A percentile compares a stretch with the other conserved stretches of the same genome.
phyloP scores from a whole-genome alignment of 441 rosid genomes.

The Pelargonium myrrhifolium region DNA sequence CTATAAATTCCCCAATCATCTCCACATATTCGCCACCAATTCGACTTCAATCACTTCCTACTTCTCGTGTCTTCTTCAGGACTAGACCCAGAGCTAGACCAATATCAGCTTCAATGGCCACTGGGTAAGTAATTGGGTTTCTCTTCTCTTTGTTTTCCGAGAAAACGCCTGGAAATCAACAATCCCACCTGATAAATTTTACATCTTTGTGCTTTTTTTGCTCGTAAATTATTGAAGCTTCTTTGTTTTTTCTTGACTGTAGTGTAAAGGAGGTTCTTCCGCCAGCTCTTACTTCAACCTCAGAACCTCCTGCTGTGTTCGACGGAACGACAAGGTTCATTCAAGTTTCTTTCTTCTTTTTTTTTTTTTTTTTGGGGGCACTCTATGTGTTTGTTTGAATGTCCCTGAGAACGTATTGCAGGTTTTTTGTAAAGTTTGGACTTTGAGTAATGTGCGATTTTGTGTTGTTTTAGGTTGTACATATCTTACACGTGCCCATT shows the following conservation, averaged over 20 bases:
- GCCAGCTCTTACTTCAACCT: not conserved
- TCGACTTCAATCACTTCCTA: too few species aligned
- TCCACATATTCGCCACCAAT: too few species aligned
- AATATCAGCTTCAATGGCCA: too few species aligned
- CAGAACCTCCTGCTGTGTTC: slow-evolving; percentile 1
- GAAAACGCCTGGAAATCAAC: too few species aligned
- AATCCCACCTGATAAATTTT: too few species aligned
- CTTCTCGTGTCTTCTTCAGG: too few species aligned
- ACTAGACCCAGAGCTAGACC: too few species aligned
- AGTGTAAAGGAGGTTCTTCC: slow-evolving; percentile 1
- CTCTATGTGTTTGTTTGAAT: not conserved
- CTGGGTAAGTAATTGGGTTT: too few species aligned
- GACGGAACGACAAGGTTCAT: slow-evolving; percentile 1
- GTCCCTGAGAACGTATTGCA: not conserved
- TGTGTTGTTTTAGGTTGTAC: slow-evolving; percentile 1
- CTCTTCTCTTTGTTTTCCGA: too few species aligned
- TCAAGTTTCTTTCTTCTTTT: too few species aligned
- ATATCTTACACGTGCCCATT: not conserved
- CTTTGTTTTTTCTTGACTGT: not conserved
- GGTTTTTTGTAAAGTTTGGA: not conserved
- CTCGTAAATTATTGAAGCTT: not conserved
- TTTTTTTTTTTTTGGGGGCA: not conserved
- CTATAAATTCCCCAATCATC: too few species aligned
- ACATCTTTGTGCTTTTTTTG: not conserved
- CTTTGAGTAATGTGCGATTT: not conserved